Evolutionary conservation across 768 basidiomycete species (phyloP).

Genomic region (Pleurotus salmoneostramineus): DNA sequence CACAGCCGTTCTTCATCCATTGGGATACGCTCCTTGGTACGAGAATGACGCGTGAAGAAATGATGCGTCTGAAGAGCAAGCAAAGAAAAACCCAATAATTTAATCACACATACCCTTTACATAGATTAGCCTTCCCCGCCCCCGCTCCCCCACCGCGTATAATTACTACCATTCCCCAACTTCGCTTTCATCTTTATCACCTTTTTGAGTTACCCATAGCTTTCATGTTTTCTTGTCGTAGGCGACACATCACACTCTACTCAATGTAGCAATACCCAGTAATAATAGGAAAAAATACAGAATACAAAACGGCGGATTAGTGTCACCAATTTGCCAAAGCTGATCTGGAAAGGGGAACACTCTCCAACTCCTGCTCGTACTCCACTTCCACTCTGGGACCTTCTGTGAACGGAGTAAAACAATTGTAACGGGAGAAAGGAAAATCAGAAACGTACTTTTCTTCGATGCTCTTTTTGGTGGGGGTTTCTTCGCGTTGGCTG

Average conservation of each 20-base stretch:
- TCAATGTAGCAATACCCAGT: constrained; percentile 2
- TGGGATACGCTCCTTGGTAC: constrained; percentile 90
- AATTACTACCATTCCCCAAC: neutral
- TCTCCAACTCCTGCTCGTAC: constrained; percentile 92
- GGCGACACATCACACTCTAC: neutral
- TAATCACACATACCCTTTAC: neutral
- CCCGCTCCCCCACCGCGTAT: neutral
- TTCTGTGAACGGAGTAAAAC: constrained; percentile 29
- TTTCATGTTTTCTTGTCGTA: no score
- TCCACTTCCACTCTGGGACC: constrained; percentile 90
- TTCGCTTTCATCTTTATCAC: neutral
- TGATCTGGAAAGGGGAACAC: constrained; percentile 49
- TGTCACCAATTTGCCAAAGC: constrained; percentile 50
- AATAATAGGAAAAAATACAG: neutral
- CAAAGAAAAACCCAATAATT: constrained; percentile 25
- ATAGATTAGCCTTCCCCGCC: neutral
- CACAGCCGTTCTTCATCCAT: constrained; percentile 94
- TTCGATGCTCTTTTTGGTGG: constrained; percentile 54
- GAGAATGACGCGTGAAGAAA: constrained; percentile 69
- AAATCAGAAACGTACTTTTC: constrained; percentile 44
- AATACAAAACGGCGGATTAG: neutral
- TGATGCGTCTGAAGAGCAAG: constrained; percentile 40
- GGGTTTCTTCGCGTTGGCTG: constrained; percentile 34
- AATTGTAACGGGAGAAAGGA: neutral
- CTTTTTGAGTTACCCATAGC: no score